A percentile compares a stretch with the other conserved stretches of the same genome.
These are phyloP conservation scores for Lycium ferocissimum DNA, from an alignment of 257 asterid species.

Conservation along the genomic window DNA sequence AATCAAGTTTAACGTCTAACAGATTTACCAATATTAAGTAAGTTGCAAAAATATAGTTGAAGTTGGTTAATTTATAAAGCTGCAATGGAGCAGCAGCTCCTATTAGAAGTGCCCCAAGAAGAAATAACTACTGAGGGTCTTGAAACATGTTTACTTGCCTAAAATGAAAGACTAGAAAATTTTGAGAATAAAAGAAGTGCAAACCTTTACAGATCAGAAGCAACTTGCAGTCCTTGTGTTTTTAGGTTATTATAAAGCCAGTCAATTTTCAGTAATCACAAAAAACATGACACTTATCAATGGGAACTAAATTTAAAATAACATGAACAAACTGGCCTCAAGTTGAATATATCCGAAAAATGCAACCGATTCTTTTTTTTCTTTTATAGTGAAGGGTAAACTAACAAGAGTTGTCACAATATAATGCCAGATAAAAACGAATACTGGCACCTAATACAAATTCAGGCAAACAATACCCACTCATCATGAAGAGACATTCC, in stretches of 20 bases:
- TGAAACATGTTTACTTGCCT: no score
- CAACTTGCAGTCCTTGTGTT: not conserved
- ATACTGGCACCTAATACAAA: not conserved
- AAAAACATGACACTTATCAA: not conserved
- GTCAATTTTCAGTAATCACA: not conserved
- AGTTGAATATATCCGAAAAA: not conserved
- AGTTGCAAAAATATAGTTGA: no score
- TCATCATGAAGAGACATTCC: not conserved
- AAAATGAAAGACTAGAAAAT: no score
- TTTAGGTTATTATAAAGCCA: not conserved
- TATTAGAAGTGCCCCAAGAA: no score
- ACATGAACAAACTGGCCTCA: not conserved
- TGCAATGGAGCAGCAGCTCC: no score
- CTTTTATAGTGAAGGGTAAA: not conserved
- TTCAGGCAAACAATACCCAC: not conserved
- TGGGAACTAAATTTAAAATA: not conserved
- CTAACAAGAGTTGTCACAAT: not conserved
- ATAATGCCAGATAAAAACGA: not conserved
- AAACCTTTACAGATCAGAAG: not conserved
- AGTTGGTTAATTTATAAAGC: no score
- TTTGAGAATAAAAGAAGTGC: no score
- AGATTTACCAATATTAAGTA: no score
- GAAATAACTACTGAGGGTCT: no score
- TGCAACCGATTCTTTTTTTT: not conserved
- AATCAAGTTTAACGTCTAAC: no score